Base-by-base conservation (phyloP, 140 eudicot species). In the Eryngium alpinum region DNA sequence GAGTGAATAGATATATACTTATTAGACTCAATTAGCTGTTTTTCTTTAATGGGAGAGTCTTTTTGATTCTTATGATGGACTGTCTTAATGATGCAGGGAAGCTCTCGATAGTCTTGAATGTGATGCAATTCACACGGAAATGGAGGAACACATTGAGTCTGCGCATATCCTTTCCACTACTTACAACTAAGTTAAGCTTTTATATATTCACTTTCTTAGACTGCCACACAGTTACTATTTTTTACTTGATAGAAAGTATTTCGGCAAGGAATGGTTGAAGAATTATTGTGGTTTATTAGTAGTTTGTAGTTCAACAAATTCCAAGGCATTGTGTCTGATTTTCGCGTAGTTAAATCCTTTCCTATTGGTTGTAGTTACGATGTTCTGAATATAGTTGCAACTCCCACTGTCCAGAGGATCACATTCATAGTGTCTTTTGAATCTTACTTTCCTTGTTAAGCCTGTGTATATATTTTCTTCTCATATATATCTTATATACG, bases 271-370 rank as follows among this genome's bases (percentile, higher is more conserved):
- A 95, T 94, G 84, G 93, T 95, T 49, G 98, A 95, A 85, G 97
- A 95, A 82, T 94, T 95, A 81, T 78, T 95, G 86, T 94, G 97
- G 98, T 94, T 94, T 86, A 89, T 94, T 86, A 94, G 98, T 88
- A 97, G 98, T 81, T 92, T 97, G 98, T 88, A 97, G 98, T 81
- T 92, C 98, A 18, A 94, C 98, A 53, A 92, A 88, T 89, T 92
- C 97, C 28, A 94, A 92, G 96, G 97, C 92, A 83, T 79, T 70
- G 67, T 32, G 18, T 70, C 5, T 32, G n/a, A 38, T 38, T 29
- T 67, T 31, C 34, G 27, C 50, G 31, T 43, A 25, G 18, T 70
- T 46, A 70, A 70, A 32, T 4, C 21, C 3, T 72, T 33, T 1
- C 18, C 6, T 72, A 34, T 72, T 72, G 56, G 53, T 72, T 76